Evolutionary conservation across 1,284 basidiomycete genomes (phyloP).

Genomic region (Tilletiopsis washingtonensis): DNA sequence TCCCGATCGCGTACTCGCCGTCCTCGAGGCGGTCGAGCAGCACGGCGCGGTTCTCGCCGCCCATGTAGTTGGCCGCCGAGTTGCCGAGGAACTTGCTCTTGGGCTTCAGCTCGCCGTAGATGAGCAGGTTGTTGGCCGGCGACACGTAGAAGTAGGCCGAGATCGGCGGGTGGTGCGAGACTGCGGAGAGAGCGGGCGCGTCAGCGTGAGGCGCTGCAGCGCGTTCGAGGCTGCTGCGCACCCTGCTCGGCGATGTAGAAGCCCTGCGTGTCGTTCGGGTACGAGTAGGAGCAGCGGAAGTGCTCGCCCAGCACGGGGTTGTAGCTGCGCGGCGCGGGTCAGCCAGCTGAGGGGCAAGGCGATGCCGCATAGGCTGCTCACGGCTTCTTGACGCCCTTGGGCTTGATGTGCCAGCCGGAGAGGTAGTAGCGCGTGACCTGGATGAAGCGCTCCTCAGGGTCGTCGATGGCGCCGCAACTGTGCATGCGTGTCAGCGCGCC

Average conservation of each 20-base stretch:
- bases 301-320: conserved; percentile 96
- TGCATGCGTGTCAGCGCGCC: too few species aligned
- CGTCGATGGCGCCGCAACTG: conserved; percentile 63
- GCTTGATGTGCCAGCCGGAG: conserved; percentile 99
- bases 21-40: conserved; percentile 39
- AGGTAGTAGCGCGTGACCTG: conserved; percentile 89
- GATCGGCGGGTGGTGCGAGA: conserved; percentile 88
- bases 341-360: background rate
- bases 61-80: conserved; percentile 58
- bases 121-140: conserved; percentile 68
- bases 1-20: conserved; percentile 41
- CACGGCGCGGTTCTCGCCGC: conserved; percentile 66
- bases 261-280: conserved; percentile 79
- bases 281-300: conserved; percentile 92
- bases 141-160: conserved; percentile 96
- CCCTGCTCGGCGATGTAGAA: conserved; percentile 98
- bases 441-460: conserved; percentile 84
- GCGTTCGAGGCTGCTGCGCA: conserved; percentile 26
- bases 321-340: conserved; percentile 51
- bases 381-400: conserved; percentile 98
- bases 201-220: background rate
- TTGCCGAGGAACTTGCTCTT: conserved; percentile 96
- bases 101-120: conserved; percentile 88
- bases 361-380: conserved; percentile 12
- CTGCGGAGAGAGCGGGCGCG: conserved; percentile 48